Base-by-base conservation (phyloP, 202 grass and related monocot genomes). In the Bolboschoenoplectus hybrid region DNA sequence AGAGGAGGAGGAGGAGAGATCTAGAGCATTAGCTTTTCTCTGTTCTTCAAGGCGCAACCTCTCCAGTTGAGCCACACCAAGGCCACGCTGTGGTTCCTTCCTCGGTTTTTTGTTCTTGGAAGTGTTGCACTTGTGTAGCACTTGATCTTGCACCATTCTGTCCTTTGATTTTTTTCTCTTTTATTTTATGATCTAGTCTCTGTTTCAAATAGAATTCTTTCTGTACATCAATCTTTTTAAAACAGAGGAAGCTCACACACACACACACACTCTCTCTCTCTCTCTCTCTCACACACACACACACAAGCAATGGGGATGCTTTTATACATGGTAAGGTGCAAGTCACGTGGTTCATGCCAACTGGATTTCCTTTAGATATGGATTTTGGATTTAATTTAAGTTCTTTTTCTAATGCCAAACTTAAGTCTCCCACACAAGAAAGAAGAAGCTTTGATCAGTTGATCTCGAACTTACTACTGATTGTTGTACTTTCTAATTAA, bases 51-150 rank as follows among this genome's bases (percentile, higher is more conserved):
- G 77, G 43, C 96, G 96, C 36, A 99, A 84, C 89, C 93, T 97
- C 93, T 99, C 97, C 82, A 99, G 88, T 87, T 97, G 97, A 72
- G 93, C 97, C 12, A 99, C 97, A 20, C 93, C 93, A 36, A 99
- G 91, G 62, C 97, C 97, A 7, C 93, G 91, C 89, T 99, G 97
- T 44, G 97, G 97, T 44, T 92, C 85, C 88, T 99, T 98, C 82
- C 92, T 97, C 41, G 81, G 38, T 79, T 96, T 96, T 75, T 84
- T 92, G 86, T 92, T 97, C 85, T 92, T 97, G 4, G 74, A 86
- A 19, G 81, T 90, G 39, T 74, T 89, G 85, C 56, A 10, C 74
- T 83, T 52, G 64, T 86, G 85, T 12, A 85, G 70, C 75, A n/a
- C 79, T 43, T 89, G 91, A 39, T 94, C 89, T 44, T 91, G 87